Percentiles rank a stretch among this genome's conserved stretches.
Conservation (phyloP, 345 rosid species). For the Dimocarpus longan region DNA sequence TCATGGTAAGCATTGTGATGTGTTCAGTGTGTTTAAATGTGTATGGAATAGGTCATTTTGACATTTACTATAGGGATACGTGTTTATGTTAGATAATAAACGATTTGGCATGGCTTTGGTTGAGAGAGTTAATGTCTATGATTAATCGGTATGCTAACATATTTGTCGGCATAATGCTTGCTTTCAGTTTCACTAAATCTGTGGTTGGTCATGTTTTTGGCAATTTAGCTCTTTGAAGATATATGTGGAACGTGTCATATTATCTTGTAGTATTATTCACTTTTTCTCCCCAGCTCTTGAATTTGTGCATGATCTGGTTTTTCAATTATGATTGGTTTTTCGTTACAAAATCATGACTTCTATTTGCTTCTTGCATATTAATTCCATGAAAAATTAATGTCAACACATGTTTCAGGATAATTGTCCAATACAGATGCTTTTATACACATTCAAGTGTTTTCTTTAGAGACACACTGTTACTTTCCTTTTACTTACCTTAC, state of each 20-base stretch:
- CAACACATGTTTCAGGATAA: background rate
- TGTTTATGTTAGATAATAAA: background rate
- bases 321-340: background rate
- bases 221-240: background rate
- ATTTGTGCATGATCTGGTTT: background rate
- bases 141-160: background rate
- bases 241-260: background rate
- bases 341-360: background rate
- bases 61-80: background rate
- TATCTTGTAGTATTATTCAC: background rate
- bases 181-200: background rate
- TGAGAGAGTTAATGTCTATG: background rate
- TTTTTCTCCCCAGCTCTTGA: background rate
- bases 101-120: background rate
- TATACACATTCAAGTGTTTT: background rate
- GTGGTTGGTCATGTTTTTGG: background rate
- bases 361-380: background rate
- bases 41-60: background rate
- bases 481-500: background rate
- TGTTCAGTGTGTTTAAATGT: background rate
- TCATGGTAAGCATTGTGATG: slow-evolving; percentile 60
- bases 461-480: background rate
- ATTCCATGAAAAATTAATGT: background rate
- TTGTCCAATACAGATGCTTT: background rate
- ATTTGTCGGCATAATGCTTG: background rate